A percentile compares a stretch with the other conserved stretches of the same genome.
These are phyloP conservation scores for Magnolia kwangsiensis DNA, from an alignment of 164 flowering plant species.

Conservation along the genomic window DNA sequence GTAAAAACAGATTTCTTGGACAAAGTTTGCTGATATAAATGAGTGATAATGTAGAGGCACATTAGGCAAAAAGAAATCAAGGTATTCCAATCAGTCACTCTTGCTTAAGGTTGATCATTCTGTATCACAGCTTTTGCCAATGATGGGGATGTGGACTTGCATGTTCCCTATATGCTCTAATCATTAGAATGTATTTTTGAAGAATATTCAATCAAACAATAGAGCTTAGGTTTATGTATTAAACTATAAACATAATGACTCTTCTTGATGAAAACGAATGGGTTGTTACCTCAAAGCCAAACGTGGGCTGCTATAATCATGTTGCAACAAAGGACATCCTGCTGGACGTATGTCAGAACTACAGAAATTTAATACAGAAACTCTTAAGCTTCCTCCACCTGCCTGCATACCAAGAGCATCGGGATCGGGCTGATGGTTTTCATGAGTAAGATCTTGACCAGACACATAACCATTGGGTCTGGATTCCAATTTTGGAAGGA, in stretches of 20 bases:
- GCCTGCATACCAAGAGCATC: constrained; percentile 16
- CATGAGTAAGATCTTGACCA: constrained; percentile 22
- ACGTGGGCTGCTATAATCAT: constrained; percentile 22
- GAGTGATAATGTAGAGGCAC: too few relatives aligned
- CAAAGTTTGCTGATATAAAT: too few relatives aligned
- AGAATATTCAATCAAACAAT: neutral
- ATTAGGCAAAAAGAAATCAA: too few relatives aligned
- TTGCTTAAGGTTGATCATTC: too few relatives aligned
- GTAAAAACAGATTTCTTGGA: too few relatives aligned
- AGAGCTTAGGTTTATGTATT: neutral
- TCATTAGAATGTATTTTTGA: too few relatives aligned
- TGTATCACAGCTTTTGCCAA: too few relatives aligned
- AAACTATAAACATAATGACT: neutral
- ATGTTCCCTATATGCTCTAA: too few relatives aligned
- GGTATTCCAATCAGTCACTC: too few relatives aligned
- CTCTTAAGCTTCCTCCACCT: constrained; percentile 19
- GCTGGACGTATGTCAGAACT: constrained; percentile 26
- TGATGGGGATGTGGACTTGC: too few relatives aligned
- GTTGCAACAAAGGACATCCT: constrained; percentile 22
- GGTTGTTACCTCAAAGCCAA: constrained; percentile 49
- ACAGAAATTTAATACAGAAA: constrained; percentile 25
- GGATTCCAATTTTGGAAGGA: constrained; percentile 30
- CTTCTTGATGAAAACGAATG: neutral
- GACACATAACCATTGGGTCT: constrained; percentile 51
- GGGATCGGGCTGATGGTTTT: constrained; percentile 23